These are phyloP conservation scores for Ceratobasidium papillatum DNA, from an alignment of 1,284 basidiomycete species.

Conservation along the genomic window DNA sequence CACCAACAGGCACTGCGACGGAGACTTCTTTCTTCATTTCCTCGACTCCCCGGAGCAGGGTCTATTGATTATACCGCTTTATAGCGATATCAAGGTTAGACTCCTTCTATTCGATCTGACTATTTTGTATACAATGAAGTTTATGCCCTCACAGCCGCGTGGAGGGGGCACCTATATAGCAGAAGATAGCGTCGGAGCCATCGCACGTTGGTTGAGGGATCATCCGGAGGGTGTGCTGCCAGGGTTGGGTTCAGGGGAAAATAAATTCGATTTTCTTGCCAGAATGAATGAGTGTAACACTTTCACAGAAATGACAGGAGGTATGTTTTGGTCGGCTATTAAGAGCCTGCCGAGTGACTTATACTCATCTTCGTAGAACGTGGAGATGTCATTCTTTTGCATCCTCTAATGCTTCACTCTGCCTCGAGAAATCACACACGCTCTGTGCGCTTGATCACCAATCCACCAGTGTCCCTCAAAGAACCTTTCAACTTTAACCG, in stretches of 20 bases:
- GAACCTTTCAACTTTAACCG: conserved; percentile 64
- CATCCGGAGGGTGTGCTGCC: conserved; percentile 45
- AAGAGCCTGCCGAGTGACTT: background rate
- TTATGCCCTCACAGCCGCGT: conserved; percentile 18
- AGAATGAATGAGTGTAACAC: conserved; percentile 41
- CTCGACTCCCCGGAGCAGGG: conserved; percentile 46
- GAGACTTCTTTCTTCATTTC: conserved; percentile 44
- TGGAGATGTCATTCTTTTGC: conserved; percentile 70
- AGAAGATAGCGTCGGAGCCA: conserved; percentile 42
- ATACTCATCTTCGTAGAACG: conserved; percentile 16
- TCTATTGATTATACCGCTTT: conserved; percentile 45
- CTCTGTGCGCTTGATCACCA: conserved; percentile 65
- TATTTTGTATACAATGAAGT: background rate
- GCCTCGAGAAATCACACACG: conserved; percentile 66
- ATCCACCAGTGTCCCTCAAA: conserved; percentile 64
- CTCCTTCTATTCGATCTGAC: background rate
- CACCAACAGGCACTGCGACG: conserved; percentile 21
- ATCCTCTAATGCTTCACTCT: conserved; percentile 70
- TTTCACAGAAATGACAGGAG: conserved; percentile 44
- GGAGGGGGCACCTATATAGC: conserved; percentile 46
- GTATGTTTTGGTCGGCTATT: background rate
- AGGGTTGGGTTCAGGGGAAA: conserved; percentile 33
- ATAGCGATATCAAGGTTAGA: conserved; percentile 42
- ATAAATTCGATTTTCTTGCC: conserved; percentile 41
- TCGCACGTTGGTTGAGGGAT: conserved; percentile 43